Percentiles rank a stretch among this genome's conserved stretches.
Conservation (phyloP, 768 basidiomycete genomes). For the Naganishia vishniacii region DNA sequence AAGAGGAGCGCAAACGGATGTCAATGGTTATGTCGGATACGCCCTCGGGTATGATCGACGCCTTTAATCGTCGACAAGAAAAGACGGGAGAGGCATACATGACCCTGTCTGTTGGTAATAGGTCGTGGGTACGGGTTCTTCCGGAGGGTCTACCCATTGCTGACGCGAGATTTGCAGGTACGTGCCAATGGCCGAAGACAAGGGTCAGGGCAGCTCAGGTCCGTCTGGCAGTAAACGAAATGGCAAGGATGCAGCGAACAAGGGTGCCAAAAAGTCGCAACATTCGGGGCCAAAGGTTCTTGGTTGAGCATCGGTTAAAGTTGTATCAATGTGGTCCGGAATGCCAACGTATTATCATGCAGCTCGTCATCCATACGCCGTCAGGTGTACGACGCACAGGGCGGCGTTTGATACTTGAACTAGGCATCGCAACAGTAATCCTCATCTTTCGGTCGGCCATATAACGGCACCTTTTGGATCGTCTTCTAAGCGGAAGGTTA, state of each 20-base stretch:
- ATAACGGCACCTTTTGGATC: too few species aligned
- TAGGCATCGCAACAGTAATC: too few species aligned
- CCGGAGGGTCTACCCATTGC: too few species aligned
- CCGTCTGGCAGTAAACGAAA: constrained; percentile 2
- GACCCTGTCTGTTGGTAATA: constrained; percentile 85
- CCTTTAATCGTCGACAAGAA: constrained; percentile 87
- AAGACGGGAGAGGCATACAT: constrained; percentile 95
- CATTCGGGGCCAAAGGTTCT: constrained; percentile 23
- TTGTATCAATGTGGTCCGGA: too few species aligned
- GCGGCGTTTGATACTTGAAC: too few species aligned
- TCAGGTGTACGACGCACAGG: too few species aligned
- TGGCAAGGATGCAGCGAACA: background rate
- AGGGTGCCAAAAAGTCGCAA: constrained; percentile 11
- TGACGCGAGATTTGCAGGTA: constrained; percentile 2
- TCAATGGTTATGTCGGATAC: constrained; percentile 95
- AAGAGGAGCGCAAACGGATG: constrained; percentile 89
- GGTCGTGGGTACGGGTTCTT: constrained; percentile 61
- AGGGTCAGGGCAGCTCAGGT: background rate
- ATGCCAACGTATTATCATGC: too few species aligned
- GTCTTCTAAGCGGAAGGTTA: too few species aligned
- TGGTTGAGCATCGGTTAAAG: too few species aligned
- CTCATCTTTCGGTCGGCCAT: too few species aligned
- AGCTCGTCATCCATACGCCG: too few species aligned
- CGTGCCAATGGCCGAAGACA: constrained; percentile 20
- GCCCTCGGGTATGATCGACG: constrained; percentile 86